A percentile compares a stretch with the other conserved stretches of the same genome.
phyloP scores from a whole-genome alignment of 305 asterid genomes.

The Rubia tinctorum region DNA sequence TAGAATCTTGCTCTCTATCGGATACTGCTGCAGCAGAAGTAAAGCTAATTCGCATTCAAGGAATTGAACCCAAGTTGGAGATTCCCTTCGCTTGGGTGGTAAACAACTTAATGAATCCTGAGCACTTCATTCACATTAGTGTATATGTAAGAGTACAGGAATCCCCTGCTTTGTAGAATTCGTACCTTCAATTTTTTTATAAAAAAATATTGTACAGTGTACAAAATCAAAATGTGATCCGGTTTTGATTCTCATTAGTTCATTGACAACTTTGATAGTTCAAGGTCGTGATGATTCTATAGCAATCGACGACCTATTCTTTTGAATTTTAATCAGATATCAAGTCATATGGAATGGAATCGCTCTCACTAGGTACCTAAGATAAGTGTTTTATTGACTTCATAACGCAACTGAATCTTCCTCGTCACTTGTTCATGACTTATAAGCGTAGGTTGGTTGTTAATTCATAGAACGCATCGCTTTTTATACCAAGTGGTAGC shows the following conservation, averaged over 20 bases:
- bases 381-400: neutral
- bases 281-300: neutral
- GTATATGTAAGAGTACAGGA: constrained; percentile 53
- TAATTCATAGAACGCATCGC: neutral
- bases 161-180: constrained; percentile 23
- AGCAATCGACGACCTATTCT: neutral
- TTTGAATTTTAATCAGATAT: neutral
- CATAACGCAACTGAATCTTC: too few relatives aligned
- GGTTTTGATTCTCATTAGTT: neutral
- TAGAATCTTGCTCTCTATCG: constrained; percentile 27
- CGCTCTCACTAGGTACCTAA: neutral
- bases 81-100: constrained; percentile 93
- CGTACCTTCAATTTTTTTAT: neutral
- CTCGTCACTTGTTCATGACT: neutral
- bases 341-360: neutral
- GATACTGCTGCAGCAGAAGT: constrained; percentile 48
- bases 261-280: neutral
- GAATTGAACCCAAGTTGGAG: constrained; percentile 77
- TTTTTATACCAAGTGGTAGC: neutral
- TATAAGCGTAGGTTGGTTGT: too few relatives aligned
- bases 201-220: constrained; percentile 12
- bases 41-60: constrained; percentile 80
- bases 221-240: constrained; percentile 9
- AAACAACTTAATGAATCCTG: constrained; percentile 89
- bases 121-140: constrained; percentile 85